These are phyloP conservation scores for Aspergillus eucalypticola DNA, from an alignment of 2,329 filamentous ascomycete species.

Conservation along the genomic window DNA sequence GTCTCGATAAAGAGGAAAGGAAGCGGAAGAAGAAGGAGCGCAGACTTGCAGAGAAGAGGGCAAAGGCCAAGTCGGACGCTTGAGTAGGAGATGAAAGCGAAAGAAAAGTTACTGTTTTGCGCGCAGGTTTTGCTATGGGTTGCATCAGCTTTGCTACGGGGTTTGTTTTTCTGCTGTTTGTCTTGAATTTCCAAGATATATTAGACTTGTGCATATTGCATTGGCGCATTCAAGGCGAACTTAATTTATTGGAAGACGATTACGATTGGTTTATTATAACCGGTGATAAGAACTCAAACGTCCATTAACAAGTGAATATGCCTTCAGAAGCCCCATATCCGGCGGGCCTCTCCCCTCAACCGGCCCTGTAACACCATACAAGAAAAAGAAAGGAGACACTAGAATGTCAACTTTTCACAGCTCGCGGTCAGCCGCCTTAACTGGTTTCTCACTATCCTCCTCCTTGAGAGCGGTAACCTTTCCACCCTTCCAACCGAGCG, in stretches of 20 bases:
- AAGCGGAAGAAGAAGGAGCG: slow-evolving; percentile 59
- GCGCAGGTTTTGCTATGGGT: background rate
- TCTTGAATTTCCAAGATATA: slow-evolving; percentile 1
- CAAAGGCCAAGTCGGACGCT: slow-evolving; percentile 35
- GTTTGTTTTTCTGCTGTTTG: background rate
- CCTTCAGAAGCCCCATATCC: background rate
- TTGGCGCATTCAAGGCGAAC: slow-evolving; percentile 13
- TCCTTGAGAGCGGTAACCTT: slow-evolving; percentile 50
- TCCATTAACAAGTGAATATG: background rate
- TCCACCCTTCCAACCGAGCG: slow-evolving; percentile 78
- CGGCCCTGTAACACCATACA: slow-evolving; percentile 6
- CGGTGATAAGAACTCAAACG: slow-evolving; percentile 8
- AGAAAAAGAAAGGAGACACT: slow-evolving; percentile 5
- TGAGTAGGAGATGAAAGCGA: background rate
- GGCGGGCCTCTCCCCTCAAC: background rate
- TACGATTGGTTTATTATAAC: slow-evolving; percentile 18
- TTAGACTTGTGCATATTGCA: slow-evolving; percentile 14
- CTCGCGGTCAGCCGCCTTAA: slow-evolving; percentile 75
- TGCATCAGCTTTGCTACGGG: background rate
- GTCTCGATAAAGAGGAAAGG: slow-evolving; percentile 53
- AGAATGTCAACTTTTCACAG: slow-evolving; percentile 51
- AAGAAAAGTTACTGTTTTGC: background rate
- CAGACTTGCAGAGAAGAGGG: slow-evolving; percentile 47
- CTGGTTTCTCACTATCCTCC: slow-evolving; percentile 59
- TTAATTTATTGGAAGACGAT: background rate